Evolutionary conservation across 2,329 filamentous ascomycete genomes (phyloP).

Genomic region (Colletotrichum gloeosporioides): DNA sequence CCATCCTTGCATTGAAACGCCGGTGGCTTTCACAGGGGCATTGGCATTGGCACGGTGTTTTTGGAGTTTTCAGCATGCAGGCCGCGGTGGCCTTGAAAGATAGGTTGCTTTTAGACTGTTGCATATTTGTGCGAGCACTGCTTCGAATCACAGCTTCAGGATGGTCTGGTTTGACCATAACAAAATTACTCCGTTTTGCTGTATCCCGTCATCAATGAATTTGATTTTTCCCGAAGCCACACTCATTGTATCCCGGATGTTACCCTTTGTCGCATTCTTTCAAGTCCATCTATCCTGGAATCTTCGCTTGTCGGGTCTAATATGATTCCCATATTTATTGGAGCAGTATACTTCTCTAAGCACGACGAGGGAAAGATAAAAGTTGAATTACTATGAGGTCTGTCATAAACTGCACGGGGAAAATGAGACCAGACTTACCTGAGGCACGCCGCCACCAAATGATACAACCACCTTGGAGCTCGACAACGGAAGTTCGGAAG

Average conservation of each 20-base stretch:
- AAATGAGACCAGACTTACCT: background rate
- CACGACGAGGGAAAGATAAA: no score
- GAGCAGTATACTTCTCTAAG: no score
- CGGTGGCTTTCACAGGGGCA: background rate
- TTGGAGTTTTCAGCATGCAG: conserved; percentile 15
- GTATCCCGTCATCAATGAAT: background rate
- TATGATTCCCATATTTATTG: no score
- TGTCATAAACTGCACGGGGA: background rate
- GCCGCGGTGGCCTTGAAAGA: background rate
- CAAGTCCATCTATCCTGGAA: no score
- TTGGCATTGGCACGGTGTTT: conserved; percentile 20
- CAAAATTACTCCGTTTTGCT: background rate
- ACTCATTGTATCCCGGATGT: no score
- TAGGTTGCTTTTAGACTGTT: background rate
- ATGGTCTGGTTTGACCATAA: background rate
- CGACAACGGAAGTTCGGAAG: background rate
- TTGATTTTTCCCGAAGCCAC: background rate
- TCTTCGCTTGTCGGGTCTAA: no score
- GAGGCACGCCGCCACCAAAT: background rate
- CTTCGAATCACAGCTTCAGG: background rate
- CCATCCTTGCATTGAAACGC: background rate
- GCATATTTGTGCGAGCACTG: conserved; percentile 1
- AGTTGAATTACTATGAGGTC: background rate
- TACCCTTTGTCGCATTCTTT: no score
- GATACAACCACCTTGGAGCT: background rate